Base-by-base conservation (phyloP, 345 rosid genomes). In the Hibiscus tridactylites region DNA sequence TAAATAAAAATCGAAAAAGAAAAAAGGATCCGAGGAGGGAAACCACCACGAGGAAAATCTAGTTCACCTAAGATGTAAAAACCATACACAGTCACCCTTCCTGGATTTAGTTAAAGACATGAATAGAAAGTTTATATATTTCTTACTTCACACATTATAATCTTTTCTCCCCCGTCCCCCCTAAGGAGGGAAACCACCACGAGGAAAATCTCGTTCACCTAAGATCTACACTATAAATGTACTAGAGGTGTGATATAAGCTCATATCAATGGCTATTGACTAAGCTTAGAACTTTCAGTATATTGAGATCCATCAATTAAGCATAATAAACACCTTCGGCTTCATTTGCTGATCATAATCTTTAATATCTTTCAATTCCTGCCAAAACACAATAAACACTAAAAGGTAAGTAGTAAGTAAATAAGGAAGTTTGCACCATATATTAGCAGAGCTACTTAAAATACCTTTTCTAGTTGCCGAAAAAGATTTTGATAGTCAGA, bases 331-430 rank as follows among this genome's bases (percentile, higher is more conserved):
- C 33, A 91, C 99, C 98, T 92, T 96, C 79, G 92, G 96, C 85
- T 88, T 89, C 83, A 85, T 87, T 80, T 91, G 90, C 76, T 87
- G 96, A 58, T 96, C 97, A 79, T 68, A 68, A 77, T 89, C 95
- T 86, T 91, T 92, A 57, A 89, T 73, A 35, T 89, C 97, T 80
- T 90, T 96, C 78, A 91, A 57, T 85, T 96, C 99, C 99, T 96
- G 84, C 68, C 44, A 74, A 16, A 80, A 17, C 75, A 78, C 35
- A 65, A 61, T 19, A 57, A 77, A 37, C 59, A 58, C 65, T 47
- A 66, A 19, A 46, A 63, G 65, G 65, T 39, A 68, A 58, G 8
- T 31, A 68, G 65, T 39, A 71, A 53, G 4, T 37, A 71, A 69
- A 49, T 4, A 54, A 42, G 61, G 71, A 28, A 10, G 50, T 47